Evolutionary conservation across 2,329 filamentous ascomycete genomes (phyloP).

Genomic region (Nemania bipapillata): DNA sequence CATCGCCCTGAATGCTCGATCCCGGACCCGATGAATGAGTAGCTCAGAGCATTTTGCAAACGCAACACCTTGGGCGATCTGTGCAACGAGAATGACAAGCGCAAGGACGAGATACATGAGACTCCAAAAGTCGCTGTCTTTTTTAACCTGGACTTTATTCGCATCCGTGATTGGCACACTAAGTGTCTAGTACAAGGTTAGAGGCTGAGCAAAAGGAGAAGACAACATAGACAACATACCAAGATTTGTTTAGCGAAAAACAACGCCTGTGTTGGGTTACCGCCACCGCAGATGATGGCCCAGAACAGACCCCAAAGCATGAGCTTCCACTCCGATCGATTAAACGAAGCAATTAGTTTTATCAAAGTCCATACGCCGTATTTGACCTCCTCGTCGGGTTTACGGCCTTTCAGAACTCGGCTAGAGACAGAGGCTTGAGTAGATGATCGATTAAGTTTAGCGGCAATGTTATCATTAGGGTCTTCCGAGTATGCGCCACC

Average conservation of each 20-base stretch:
- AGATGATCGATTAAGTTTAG: conserved; percentile 65
- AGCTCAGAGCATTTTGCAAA: conserved; percentile 90
- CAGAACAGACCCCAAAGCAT: conserved; percentile 81
- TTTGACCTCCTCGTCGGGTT: conserved; percentile 62
- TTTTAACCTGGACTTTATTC: conserved; percentile 68
- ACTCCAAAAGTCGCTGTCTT: conserved; percentile 84
- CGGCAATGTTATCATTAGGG: conserved; percentile 70
- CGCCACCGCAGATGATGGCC: conserved; percentile 80
- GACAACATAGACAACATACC: conserved; percentile 67
- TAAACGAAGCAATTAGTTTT: conserved; percentile 83
- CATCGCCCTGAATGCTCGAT: conserved; percentile 84
- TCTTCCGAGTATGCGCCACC: conserved; percentile 61
- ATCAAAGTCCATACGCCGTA: conserved; percentile 81
- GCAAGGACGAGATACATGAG: conserved; percentile 89
- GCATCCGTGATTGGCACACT: conserved; percentile 57
- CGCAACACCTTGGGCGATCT: conserved; percentile 73
- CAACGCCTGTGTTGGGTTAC: conserved; percentile 79
- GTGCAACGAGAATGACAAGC: conserved; percentile 76
- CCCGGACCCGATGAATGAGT: conserved; percentile 83
- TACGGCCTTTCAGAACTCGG: conserved; percentile 69
- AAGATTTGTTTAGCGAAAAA: conserved; percentile 91
- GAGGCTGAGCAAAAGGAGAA: conserved; percentile 13
- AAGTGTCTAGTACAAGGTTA: conserved; percentile 47
- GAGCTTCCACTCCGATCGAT: conserved; percentile 73
- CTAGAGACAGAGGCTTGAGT: conserved; percentile 75